These are phyloP conservation scores for Mucor irregularis DNA, from an alignment of 371 early-diverging fungal genomes.

Conservation along the genomic window DNA sequence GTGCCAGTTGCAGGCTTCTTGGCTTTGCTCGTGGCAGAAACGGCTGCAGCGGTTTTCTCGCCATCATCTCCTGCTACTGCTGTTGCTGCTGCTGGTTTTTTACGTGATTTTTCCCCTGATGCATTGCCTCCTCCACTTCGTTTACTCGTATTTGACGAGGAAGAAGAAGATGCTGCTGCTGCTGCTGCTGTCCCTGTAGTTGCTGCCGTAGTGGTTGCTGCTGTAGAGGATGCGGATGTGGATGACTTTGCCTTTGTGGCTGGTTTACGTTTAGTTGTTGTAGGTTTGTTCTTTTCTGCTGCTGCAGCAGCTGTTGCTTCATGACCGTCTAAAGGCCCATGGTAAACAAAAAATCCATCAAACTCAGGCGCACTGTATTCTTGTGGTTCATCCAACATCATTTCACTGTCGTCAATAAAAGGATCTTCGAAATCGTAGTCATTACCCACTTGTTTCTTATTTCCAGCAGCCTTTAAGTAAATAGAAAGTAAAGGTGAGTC, in stretches of 20 bases:
- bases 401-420: slow-evolving; percentile 58
- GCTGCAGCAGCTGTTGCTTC: slow-evolving; percentile 13
- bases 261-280: slow-evolving; percentile 14
- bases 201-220: not conserved
- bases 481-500: not conserved
- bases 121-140: no score
- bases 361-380: slow-evolving; percentile 37
- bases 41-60: not conserved
- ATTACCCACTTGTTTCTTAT: slow-evolving; percentile 3
- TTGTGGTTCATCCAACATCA: slow-evolving; percentile 42
- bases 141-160: not conserved
- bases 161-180: not conserved
- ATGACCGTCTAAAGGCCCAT: slow-evolving; percentile 50
- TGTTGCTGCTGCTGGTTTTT: not conserved
- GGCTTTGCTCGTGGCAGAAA: no score
- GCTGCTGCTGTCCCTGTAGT: not conserved
- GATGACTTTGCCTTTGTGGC: slow-evolving; percentile 13
- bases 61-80: not conserved
- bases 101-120: no score
- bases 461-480: not conserved
- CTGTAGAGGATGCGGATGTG: not conserved
- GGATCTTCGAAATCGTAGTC: slow-evolving; percentile 53
- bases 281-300: not conserved
- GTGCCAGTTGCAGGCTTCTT: no score
- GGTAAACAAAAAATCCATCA: slow-evolving; percentile 49